These are phyloP conservation scores for Fomitopsis serialis DNA, from an alignment of 768 basidiomycete species.

Conservation along the genomic window DNA sequence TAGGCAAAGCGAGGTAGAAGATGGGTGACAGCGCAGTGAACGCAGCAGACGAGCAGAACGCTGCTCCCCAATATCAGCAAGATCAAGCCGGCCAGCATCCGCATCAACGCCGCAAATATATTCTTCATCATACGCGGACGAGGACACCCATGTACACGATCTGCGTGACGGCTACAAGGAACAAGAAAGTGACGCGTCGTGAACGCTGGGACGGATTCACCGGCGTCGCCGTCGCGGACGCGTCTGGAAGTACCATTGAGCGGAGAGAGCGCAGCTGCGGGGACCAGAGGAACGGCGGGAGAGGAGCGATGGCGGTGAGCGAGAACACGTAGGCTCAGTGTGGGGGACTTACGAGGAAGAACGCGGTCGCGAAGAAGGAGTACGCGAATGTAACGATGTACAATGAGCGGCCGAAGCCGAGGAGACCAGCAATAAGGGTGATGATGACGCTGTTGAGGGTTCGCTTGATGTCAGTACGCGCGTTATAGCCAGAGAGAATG, in stretches of 20 bases:
- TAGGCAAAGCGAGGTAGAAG: too few species aligned
- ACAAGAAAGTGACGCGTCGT: conserved; percentile 84
- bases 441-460: conserved; percentile 66
- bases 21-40: too few species aligned
- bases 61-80: too few species aligned
- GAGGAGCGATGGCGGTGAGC: conserved; percentile 68
- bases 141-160: conserved; percentile 82
- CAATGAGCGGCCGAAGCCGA: conserved; percentile 55
- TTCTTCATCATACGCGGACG: conserved; percentile 50
- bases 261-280: conserved; percentile 87
- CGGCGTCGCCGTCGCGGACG: conserved; percentile 49
- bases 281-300: conserved; percentile 21
- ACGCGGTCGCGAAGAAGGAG: conserved; percentile 82
- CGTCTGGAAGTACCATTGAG: conserved; percentile 85
- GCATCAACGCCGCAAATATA: too few species aligned
- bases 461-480: neutral
- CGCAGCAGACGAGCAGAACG: too few species aligned
- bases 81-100: too few species aligned
- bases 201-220: conserved; percentile 76
- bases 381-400: conserved; percentile 77
- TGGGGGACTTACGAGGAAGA: conserved; percentile 72
- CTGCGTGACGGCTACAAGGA: conserved; percentile 80
- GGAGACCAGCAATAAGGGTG: conserved; percentile 66
- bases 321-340: too few species aligned
- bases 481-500: neutral